These are phyloP conservation scores for Volvox reticuliferus DNA, from an alignment of 139 green algal genomes.

Conservation along the genomic window DNA sequence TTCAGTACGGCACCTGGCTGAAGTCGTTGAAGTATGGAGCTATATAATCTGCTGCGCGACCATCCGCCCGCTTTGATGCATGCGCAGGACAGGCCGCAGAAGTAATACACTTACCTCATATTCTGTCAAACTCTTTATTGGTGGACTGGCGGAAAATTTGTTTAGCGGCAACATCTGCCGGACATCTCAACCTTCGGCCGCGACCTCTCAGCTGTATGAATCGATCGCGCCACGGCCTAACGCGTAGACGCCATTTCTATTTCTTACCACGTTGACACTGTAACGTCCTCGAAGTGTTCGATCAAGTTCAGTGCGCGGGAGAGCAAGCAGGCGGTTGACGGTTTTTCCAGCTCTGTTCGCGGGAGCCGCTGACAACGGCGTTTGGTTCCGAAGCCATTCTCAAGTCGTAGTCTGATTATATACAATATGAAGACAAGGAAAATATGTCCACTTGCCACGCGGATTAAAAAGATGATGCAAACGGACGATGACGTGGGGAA, in stretches of 20 bases:
- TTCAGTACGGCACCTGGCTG: background rate
- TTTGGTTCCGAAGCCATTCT: background rate
- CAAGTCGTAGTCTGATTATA: background rate
- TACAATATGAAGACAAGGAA: slow-evolving; percentile 59
- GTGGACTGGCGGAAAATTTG: too few relatives aligned
- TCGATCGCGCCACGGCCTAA: too few relatives aligned
- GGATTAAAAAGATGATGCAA: slow-evolving; percentile 97
- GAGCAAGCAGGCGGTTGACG: background rate
- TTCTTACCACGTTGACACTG: too few relatives aligned
- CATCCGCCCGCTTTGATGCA: background rate
- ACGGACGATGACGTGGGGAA: slow-evolving; percentile 96
- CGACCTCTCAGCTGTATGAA: background rate
- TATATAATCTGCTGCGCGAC: background rate
- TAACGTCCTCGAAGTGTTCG: too few relatives aligned
- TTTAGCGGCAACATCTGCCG: background rate
- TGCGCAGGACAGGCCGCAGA: background rate
- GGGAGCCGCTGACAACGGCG: background rate
- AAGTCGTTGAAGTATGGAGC: background rate
- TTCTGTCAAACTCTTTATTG: too few relatives aligned
- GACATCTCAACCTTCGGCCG: background rate
- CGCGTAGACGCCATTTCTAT: too few relatives aligned
- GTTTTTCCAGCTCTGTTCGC: background rate
- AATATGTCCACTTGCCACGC: slow-evolving; percentile 70
- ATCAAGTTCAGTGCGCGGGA: background rate
- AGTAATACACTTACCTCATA: too few relatives aligned